Conservation (phyloP, 1,284 basidiomycete genomes). For the Leccinum pachyderme region DNA sequence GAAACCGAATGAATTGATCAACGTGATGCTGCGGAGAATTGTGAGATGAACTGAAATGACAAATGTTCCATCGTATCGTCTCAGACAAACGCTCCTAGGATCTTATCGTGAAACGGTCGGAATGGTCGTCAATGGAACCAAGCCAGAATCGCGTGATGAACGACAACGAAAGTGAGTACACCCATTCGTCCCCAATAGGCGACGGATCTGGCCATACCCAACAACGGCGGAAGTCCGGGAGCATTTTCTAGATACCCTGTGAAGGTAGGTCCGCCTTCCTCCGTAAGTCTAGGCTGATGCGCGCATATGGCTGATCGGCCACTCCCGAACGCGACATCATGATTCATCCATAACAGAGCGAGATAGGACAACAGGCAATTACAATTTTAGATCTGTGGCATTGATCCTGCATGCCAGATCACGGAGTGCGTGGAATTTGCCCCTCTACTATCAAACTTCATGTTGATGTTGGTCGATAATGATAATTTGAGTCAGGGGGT, state of each 20-base stretch:
- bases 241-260: constrained; percentile 6
- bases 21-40: constrained; percentile 18
- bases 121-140: neutral
- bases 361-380: neutral
- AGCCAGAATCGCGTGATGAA: neutral
- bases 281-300: constrained; percentile 3
- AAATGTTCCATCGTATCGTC: constrained; percentile 21
- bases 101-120: constrained; percentile 22
- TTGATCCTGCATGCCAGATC: constrained; percentile 1
- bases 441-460: constrained; percentile 4
- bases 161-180: neutral
- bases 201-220: constrained; percentile 7
- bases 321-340: neutral
- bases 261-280: constrained; percentile 1
- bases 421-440: constrained; percentile 1
- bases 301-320: constrained; percentile 26
- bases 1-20: constrained; percentile 5
- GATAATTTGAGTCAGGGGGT: neutral
- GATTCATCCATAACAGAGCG: neutral
- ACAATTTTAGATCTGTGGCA: neutral
- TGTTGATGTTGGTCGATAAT: neutral
- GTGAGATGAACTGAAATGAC: constrained; percentile 3
- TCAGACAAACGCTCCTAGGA: constrained; percentile 13
- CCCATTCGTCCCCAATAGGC: neutral
- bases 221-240: constrained; percentile 31